Evolutionary conservation across 176 grass and related monocot species (phyloP).

Genomic region (Phoenix dactylifera): DNA sequence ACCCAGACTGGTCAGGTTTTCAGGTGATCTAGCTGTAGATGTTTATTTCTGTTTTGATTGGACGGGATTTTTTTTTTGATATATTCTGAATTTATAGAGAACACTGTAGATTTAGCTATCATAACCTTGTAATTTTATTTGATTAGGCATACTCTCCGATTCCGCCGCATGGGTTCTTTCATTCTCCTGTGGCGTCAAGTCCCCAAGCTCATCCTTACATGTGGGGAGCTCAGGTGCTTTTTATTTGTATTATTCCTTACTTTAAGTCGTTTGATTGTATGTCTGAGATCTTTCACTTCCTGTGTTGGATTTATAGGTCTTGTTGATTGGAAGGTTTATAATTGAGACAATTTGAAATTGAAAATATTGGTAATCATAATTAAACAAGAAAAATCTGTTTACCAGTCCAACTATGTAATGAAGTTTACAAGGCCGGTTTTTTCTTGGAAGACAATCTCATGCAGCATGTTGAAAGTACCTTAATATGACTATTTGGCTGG

Average conservation of each 20-base stretch:
- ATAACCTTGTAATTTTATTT: slow-evolving; percentile 12
- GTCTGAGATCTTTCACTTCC: background rate
- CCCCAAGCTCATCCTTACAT: slow-evolving; percentile 94
- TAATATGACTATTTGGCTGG: too few species aligned
- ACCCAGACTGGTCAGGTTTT: slow-evolving; percentile 84
- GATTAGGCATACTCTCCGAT: slow-evolving; percentile 72
- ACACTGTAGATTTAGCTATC: background rate
- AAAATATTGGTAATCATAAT: too few species aligned
- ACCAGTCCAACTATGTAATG: too few species aligned
- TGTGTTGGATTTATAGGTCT: too few species aligned
- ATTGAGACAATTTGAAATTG: too few species aligned
- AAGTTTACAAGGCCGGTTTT: too few species aligned
- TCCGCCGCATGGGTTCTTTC: slow-evolving; percentile 86
- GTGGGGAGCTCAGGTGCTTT: slow-evolving; percentile 86
- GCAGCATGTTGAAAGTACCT: too few species aligned
- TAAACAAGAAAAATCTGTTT: too few species aligned
- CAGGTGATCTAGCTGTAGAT: slow-evolving; percentile 35
- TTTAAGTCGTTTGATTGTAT: background rate
- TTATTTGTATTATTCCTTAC: slow-evolving; percentile 8
- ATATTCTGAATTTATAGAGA: background rate
- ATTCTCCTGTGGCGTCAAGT: slow-evolving; percentile 48
- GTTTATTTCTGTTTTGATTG: background rate
- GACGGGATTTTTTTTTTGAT: too few species aligned
- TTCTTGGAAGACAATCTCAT: too few species aligned
- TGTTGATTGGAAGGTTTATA: too few species aligned